phyloP scores from a whole-genome alignment of 1,284 basidiomycete genomes.

The Phylloporus sp. region DNA sequence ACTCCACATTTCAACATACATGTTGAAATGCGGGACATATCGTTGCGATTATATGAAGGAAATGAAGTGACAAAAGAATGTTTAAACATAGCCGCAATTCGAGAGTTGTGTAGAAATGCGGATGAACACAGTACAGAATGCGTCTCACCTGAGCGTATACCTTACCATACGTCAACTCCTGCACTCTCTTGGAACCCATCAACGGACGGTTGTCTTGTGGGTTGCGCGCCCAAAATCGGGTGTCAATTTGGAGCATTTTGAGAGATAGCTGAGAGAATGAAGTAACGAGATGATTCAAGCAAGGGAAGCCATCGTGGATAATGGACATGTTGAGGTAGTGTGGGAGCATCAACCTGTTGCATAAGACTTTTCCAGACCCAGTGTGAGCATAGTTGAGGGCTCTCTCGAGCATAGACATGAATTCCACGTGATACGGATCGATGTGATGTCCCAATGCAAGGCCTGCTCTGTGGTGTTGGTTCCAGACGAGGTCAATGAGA shows the following conservation, averaged over 20 bases:
- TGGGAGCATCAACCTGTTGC: background rate
- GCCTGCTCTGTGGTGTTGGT: background rate
- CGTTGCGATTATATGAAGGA: too few species aligned
- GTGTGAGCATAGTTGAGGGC: slow-evolving; percentile 10
- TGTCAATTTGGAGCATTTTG: background rate
- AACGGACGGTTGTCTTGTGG: background rate
- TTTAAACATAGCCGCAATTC: too few species aligned
- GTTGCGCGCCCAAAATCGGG: too few species aligned
- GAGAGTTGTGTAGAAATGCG: too few species aligned
- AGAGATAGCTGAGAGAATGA: background rate
- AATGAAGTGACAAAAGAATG: too few species aligned
- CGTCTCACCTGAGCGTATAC: background rate
- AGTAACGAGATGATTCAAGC: background rate
- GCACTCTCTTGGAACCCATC: background rate
- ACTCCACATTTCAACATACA: too few species aligned
- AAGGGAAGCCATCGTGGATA: background rate
- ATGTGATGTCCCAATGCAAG: background rate
- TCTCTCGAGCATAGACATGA: slow-evolving; percentile 12
- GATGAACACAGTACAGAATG: too few species aligned
- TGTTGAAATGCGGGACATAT: too few species aligned
- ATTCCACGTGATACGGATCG: slow-evolving; percentile 5
- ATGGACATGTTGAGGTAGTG: background rate
- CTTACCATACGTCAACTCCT: background rate
- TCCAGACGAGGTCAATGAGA: background rate
- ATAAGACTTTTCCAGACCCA: slow-evolving; percentile 4